Evolutionary conservation across 2,329 filamentous ascomycete species (phyloP), one percentile per base, ranked within the genome.

Genomic region (Cordyceps cateniannulata): DNA sequence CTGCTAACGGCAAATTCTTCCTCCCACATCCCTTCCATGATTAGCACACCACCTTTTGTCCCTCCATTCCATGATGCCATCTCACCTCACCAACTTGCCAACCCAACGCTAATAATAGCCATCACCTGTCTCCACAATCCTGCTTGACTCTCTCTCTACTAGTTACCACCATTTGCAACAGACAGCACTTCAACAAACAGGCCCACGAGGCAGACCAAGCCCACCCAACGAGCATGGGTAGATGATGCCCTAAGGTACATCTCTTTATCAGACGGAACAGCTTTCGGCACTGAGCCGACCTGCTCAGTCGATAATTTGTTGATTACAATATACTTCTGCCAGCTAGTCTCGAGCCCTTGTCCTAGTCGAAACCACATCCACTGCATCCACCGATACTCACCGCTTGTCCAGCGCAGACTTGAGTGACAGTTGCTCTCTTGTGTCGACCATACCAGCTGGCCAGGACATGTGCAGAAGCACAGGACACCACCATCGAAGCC

Each of bases 11-110:
- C 29, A 18, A 16, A 32, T 57, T 48, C 29, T 14, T 47, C 27
- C 54, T 57, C 54, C 54, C 44, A 48, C 54, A 57, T 57, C 54
- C 54, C 53, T 57, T 25, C n/a, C n/a, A n/a, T n/a, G 27, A 32
- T 24, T 18, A 18, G n/a, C n/a, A 42, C 16, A 42, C 14, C 38
- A 42, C 38, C 38, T 18, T 16, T 35, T 12, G 29, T 12, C 4
- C 38, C 6, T 40, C 38, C 14, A 16, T 18, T 42, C 14, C 42
- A 57, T 57, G 42, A 56, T 56, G 53, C 53, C 53, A 56, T 56
- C 53, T 53, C 32, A 24, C 38, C 53, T 53, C 32, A 24, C 38
- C 38, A 44, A 25, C 32, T 35, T 12, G 14, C 5, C 32, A 14
- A 12, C 32, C 22, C 20, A 25, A 44, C 51, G 51, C 51, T 48